These are phyloP conservation scores for Candida ovalis DNA, from an alignment of 805 yeast species.

Conservation along the genomic window DNA sequence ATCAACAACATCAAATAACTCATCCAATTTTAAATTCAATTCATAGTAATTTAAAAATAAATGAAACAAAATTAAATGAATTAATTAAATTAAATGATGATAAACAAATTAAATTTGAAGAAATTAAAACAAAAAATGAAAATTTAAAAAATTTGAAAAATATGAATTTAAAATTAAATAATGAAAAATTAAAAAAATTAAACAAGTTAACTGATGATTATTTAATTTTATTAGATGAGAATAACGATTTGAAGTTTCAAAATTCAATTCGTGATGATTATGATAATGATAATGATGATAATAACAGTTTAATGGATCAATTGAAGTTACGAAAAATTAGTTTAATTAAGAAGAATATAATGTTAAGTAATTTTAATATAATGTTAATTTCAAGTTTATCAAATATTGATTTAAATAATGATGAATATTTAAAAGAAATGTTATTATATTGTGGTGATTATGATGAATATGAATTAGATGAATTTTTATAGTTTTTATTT, in stretches of 20 bases:
- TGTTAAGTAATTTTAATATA: conserved; percentile 29
- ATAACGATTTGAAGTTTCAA: conserved; percentile 15
- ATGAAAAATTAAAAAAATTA: conserved; percentile 2
- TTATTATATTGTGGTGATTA: conserved; percentile 30
- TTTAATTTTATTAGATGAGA: conserved; percentile 10
- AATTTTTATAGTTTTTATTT: neutral
- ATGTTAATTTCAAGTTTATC: conserved; percentile 33
- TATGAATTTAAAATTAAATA: too few relatives aligned
- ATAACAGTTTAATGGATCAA: conserved; percentile 4
- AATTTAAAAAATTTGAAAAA: neutral
- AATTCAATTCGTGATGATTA: conserved; percentile 12
- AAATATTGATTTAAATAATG: conserved; percentile 28
- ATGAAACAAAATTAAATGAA: conserved; percentile 7
- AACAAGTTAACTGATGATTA: conserved; percentile 10
- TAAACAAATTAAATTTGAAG: neutral
- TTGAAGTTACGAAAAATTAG: conserved; percentile 13
- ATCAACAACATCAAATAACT: conserved; percentile 24
- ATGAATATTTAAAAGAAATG: conserved; percentile 27
- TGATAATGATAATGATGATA: conserved; percentile 3
- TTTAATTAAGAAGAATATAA: conserved; percentile 19
- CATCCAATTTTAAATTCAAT: conserved; percentile 19
- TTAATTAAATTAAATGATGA: conserved; percentile 9
- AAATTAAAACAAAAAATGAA: neutral
- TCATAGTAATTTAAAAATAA: conserved; percentile 10
- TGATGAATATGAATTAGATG: conserved; percentile 26